Evolutionary conservation across 2,329 filamentous ascomycete genomes (phyloP).

Genomic region (Ophiostoma perfectum): DNA sequence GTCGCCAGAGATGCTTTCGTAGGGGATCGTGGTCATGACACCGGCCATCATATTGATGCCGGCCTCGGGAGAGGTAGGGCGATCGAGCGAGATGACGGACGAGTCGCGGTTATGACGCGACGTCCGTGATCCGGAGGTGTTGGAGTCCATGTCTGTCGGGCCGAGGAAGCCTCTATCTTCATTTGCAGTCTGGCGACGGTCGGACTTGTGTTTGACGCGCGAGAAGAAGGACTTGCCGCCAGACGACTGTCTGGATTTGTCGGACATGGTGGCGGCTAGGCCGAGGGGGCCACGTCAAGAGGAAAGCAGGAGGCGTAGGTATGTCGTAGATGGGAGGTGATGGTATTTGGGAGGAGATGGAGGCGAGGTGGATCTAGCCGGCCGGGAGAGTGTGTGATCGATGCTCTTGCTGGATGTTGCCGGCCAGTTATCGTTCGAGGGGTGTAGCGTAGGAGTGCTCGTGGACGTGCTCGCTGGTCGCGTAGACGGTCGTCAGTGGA

Average conservation of each 20-base stretch:
- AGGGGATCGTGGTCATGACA: slow-evolving; percentile 82
- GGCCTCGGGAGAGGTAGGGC: slow-evolving; percentile 57
- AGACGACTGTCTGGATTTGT: slow-evolving; percentile 75
- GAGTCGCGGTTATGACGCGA: slow-evolving; percentile 74
- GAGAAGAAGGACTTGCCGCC: slow-evolving; percentile 70
- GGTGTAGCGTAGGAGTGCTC: background rate
- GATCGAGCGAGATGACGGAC: slow-evolving; percentile 66
- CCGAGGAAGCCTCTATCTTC: slow-evolving; percentile 53
- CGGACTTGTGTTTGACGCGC: slow-evolving; percentile 73
- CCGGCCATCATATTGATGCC: slow-evolving; percentile 71
- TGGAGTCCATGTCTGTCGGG: slow-evolving; percentile 55
- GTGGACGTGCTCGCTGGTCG: background rate
- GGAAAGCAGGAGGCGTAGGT: background rate
- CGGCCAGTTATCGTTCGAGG: no score
- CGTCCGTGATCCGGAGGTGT: slow-evolving; percentile 59
- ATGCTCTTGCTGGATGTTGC: background rate
- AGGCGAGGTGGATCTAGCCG: background rate
- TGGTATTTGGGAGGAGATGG: background rate
- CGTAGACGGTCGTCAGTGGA: slow-evolving; percentile 33
- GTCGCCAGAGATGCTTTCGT: slow-evolving; percentile 64
- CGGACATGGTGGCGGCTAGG: slow-evolving; percentile 43
- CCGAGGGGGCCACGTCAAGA: background rate
- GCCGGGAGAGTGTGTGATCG: slow-evolving; percentile 17
- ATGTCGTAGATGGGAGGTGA: background rate
- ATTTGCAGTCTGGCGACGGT: slow-evolving; percentile 57